These are phyloP conservation scores for Filobasidium wieringae DNA, from an alignment of 768 basidiomycete species.

Conservation along the genomic window DNA sequence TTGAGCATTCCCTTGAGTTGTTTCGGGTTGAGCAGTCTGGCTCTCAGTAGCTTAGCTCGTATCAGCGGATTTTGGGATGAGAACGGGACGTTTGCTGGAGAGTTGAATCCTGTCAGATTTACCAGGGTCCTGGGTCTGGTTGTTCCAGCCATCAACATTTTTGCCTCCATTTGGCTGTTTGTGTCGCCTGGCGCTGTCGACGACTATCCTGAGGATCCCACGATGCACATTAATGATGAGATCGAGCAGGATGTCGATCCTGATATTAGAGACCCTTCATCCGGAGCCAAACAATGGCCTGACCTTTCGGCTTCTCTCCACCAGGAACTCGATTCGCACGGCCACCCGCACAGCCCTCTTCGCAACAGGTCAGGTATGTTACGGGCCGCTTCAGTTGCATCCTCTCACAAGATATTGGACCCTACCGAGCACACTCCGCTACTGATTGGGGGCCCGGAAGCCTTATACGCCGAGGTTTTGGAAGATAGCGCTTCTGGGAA, in stretches of 20 bases:
- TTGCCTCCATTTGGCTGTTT: slow-evolving; percentile 29
- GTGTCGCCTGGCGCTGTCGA: slow-evolving; percentile 16
- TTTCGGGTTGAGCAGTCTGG: slow-evolving; percentile 32
- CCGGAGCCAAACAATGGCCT: slow-evolving; percentile 2
- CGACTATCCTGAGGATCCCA: slow-evolving; percentile 1
- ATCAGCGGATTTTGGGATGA: neutral
- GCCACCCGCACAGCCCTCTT: neutral
- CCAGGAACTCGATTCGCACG: neutral
- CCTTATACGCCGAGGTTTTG: slow-evolving; percentile 23
- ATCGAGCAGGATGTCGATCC: slow-evolving; percentile 10
- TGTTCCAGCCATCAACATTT: slow-evolving; percentile 32
- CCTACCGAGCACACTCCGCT: slow-evolving; percentile 34
- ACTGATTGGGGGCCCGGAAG: slow-evolving; percentile 34
- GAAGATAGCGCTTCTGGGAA: slow-evolving; percentile 19
- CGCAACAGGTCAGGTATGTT: neutral
- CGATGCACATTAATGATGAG: neutral
- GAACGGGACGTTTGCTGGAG: slow-evolving; percentile 4
- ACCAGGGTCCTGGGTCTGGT: slow-evolving; percentile 29
- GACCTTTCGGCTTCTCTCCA: slow-evolving; percentile 6
- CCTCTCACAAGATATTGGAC: slow-evolving; percentile 21
- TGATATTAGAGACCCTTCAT: neutral
- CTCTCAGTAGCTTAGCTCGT: slow-evolving; percentile 16
- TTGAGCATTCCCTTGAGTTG: slow-evolving; percentile 33
- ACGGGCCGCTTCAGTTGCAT: slow-evolving; percentile 10
- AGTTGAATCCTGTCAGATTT: slow-evolving; percentile 27